These are phyloP conservation scores for Annulohypoxylon stygium DNA, from an alignment of 495 filamentous ascomycete genomes.

Conservation along the genomic window DNA sequence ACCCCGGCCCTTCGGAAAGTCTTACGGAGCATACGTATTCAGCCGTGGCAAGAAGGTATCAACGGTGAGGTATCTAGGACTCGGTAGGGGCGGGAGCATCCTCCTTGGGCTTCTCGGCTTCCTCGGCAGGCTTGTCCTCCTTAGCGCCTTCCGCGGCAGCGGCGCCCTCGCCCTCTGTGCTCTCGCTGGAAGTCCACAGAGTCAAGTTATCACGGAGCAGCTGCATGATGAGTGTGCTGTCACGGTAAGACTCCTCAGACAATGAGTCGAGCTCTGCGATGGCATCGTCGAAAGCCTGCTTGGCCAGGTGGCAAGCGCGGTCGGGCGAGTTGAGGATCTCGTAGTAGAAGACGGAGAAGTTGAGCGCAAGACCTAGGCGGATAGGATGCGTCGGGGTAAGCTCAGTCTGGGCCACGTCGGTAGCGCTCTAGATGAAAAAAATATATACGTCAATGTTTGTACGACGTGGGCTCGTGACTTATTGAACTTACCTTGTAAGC, in stretches of 20 bases:
- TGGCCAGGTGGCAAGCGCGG: conserved; percentile 98
- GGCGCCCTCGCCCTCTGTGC: conserved; percentile 80
- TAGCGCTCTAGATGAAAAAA: conserved; percentile 77
- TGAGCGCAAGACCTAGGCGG: conserved; percentile 96
- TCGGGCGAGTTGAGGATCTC: conserved; percentile 99
- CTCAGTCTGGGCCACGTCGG: conserved; percentile 97
- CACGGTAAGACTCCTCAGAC: conserved; percentile 98
- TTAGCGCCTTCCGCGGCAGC: conserved; percentile 72
- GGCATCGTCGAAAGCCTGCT: conserved; percentile 99
- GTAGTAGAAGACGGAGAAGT: conserved; percentile 99
- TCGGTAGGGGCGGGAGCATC: conserved; percentile 62
- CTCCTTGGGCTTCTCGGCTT: conserved; percentile 66
- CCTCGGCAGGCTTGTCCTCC: conserved; percentile 66
- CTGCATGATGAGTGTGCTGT: conserved; percentile 99
- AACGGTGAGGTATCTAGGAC: conserved; percentile 44
- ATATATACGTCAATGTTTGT: conserved; percentile 30
- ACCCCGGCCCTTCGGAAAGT: conserved; percentile 45
- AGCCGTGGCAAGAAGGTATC: conserved; percentile 51
- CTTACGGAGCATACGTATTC: conserved; percentile 47
- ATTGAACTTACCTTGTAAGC: conserved; percentile 87
- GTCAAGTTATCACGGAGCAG: conserved; percentile 99
- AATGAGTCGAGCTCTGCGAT: conserved; percentile 99
- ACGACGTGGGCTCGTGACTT: conserved; percentile 10
- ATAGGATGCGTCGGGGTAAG: conserved; percentile 98
- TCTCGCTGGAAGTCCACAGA: conserved; percentile 98